Conservation (phyloP, 2,329 filamentous ascomycete species). For the Verticillium dahliae region DNA sequence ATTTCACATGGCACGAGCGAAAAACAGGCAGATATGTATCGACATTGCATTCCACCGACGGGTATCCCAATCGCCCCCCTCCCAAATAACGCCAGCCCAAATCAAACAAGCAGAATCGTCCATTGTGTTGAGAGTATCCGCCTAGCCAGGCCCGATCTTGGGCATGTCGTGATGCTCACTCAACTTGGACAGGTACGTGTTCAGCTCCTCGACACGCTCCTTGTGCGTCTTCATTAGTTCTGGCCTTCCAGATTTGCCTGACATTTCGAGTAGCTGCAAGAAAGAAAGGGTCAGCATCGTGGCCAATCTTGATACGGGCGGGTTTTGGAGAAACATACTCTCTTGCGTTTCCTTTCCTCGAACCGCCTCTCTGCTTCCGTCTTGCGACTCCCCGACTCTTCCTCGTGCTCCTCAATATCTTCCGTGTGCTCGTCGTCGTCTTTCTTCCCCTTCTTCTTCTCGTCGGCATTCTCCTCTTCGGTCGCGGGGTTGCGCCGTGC, state of each 20-base stretch:
- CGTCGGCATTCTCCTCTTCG: slow-evolving; percentile 16
- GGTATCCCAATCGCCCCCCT: slow-evolving; percentile 17
- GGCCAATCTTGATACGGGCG: not conserved
- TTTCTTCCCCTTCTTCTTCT: slow-evolving; percentile 15
- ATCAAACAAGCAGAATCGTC: not conserved
- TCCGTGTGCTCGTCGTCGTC: slow-evolving; percentile 18
- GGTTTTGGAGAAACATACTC: slow-evolving; percentile 47
- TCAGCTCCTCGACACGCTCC: slow-evolving; percentile 90
- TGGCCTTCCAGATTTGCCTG: slow-evolving; percentile 53
- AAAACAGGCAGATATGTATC: not conserved
- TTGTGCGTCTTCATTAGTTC: slow-evolving; percentile 96
- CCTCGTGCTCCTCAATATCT: slow-evolving; percentile 24
- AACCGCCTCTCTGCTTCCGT: slow-evolving; percentile 79
- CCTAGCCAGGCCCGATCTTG: slow-evolving; percentile 54
- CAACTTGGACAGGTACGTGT: slow-evolving; percentile 83
- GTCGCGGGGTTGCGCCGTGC: slow-evolving; percentile 30
- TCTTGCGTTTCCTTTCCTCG: slow-evolving; percentile 74
- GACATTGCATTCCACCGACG: not conserved
- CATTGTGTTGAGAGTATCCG: not conserved
- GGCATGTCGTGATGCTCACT: slow-evolving; percentile 98
- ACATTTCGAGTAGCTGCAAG: slow-evolving; percentile 67
- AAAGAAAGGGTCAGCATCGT: not conserved
- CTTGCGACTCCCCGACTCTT: slow-evolving; percentile 44
- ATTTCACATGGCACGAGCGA: no score
- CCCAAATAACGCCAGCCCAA: not conserved